Evolutionary conservation across 331 rosid species (phyloP).

Genomic region (Cydonia oblonga): DNA sequence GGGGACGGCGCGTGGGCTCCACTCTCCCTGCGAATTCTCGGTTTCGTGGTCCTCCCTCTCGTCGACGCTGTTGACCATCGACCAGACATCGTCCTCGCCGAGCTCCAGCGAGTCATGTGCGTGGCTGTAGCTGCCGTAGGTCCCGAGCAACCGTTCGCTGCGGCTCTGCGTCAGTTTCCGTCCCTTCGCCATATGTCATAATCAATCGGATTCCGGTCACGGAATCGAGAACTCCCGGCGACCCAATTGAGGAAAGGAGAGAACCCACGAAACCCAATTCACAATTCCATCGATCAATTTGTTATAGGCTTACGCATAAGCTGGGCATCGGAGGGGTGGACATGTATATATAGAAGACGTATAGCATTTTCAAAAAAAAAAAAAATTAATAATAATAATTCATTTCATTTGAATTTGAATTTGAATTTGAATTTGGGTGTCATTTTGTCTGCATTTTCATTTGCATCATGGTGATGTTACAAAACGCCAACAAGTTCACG

Average conservation of each 20-base stretch:
- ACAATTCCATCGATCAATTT: slow-evolving; percentile 17
- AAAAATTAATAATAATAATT: too few species aligned
- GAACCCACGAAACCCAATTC: neutral
- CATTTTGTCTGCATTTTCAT: slow-evolving; percentile 43
- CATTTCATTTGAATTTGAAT: slow-evolving; percentile 80
- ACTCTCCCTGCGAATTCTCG: slow-evolving; percentile 13
- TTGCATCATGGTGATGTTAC: too few species aligned
- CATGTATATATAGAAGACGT: slow-evolving; percentile 33
- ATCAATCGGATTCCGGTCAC: slow-evolving; percentile 27
- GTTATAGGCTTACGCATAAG: slow-evolving; percentile 18
- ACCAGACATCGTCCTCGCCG: slow-evolving; percentile 84
- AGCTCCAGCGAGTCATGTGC: slow-evolving; percentile 47
- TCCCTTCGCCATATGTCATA: slow-evolving; percentile 71
- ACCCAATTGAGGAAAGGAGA: neutral
- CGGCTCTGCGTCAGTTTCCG: slow-evolving; percentile 62
- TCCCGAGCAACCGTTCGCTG: slow-evolving; percentile 71
- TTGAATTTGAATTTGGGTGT: slow-evolving; percentile 66
- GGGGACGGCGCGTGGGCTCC: slow-evolving; percentile 13
- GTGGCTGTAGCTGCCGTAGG: slow-evolving; percentile 30
- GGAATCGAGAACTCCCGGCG: slow-evolving; percentile 8
- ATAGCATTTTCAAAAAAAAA: too few species aligned
- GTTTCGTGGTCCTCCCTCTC: slow-evolving; percentile 12
- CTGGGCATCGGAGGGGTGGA: neutral
- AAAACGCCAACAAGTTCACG: neutral
- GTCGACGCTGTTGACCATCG: slow-evolving; percentile 26